Percentiles rank a stretch among this genome's conserved stretches.
These are phyloP conservation scores for Casuarina cunninghamiana DNA, from an alignment of 306 rosid species.

Conservation along the genomic window DNA sequence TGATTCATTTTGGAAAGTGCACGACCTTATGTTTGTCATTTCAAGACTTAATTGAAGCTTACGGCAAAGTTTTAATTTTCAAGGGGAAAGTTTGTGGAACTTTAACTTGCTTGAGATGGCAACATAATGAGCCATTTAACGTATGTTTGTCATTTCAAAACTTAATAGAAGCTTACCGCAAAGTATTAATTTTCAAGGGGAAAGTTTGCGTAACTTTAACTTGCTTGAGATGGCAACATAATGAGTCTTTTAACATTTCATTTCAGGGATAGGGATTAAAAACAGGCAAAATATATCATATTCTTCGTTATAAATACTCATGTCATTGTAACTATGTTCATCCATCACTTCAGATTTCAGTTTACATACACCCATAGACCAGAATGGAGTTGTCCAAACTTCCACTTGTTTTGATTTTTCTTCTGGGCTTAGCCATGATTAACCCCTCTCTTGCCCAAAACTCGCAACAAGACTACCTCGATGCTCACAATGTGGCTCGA, in stretches of 20 bases:
- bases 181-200: background rate
- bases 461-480: constrained; percentile 40
- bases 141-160: background rate
- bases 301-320: no score
- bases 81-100: background rate
- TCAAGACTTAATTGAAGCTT: background rate
- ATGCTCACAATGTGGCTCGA: constrained; percentile 38
- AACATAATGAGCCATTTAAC: background rate
- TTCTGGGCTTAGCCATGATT: background rate
- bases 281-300: no score
- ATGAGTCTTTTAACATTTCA: background rate
- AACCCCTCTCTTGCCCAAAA: constrained; percentile 27
- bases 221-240: background rate
- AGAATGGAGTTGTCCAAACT: background rate
- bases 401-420: background rate
- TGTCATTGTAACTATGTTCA: no score
- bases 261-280: background rate
- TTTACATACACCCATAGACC: background rate
- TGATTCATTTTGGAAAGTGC: background rate
- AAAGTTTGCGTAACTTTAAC: background rate
- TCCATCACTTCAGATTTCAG: no score
- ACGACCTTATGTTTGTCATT: background rate
- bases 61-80: background rate
- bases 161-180: background rate
- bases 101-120: background rate